Percentiles rank a stretch among this genome's conserved stretches.
Evolutionary conservation across 2,329 filamentous ascomycete genomes (phyloP).

Genomic region (Penicillium sp.): DNA sequence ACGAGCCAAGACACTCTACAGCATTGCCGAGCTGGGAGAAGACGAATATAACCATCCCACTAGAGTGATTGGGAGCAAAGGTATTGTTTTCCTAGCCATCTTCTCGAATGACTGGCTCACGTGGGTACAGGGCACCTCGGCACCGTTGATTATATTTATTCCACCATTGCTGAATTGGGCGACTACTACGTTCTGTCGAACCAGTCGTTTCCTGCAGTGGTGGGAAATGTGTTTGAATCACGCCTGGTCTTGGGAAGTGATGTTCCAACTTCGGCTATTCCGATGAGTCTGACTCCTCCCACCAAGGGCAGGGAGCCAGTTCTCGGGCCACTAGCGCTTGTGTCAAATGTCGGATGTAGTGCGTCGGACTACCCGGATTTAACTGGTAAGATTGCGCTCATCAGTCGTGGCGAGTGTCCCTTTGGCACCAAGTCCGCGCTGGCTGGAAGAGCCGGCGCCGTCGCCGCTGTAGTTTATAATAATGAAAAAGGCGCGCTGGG

Average conservation of each 20-base stretch:
- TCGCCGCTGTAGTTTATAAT: constrained; percentile 72
- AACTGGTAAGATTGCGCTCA: constrained; percentile 63
- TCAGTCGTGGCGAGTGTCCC: constrained; percentile 65
- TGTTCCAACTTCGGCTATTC: constrained; percentile 48
- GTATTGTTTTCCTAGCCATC: constrained; percentile 31
- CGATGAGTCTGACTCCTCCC: constrained; percentile 63
- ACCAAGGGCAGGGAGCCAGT: constrained; percentile 24
- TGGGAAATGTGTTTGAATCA: constrained; percentile 57
- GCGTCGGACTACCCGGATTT: constrained; percentile 61
- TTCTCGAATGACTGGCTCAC: constrained; percentile 29
- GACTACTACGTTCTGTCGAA: constrained; percentile 37
- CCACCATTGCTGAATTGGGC: constrained; percentile 44
- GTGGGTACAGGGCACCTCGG: constrained; percentile 54
- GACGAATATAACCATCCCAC: constrained; percentile 65
- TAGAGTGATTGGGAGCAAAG: constrained; percentile 64
- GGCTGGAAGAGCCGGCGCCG: constrained; percentile 66
- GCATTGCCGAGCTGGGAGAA: constrained; percentile 57
- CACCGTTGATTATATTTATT: constrained; percentile 61
- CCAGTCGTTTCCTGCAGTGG: constrained; percentile 60
- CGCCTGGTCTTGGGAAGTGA: constrained; percentile 54
- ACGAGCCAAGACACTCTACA: constrained; percentile 59
- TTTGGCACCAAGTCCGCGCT: constrained; percentile 68
- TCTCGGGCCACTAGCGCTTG: constrained; percentile 60
- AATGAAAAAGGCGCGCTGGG: constrained; percentile 59
- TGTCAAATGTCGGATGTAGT: constrained; percentile 61